Evolutionary conservation across 2,329 filamentous ascomycete species (phyloP).

Genomic region (Pezizomycotina sp.): DNA sequence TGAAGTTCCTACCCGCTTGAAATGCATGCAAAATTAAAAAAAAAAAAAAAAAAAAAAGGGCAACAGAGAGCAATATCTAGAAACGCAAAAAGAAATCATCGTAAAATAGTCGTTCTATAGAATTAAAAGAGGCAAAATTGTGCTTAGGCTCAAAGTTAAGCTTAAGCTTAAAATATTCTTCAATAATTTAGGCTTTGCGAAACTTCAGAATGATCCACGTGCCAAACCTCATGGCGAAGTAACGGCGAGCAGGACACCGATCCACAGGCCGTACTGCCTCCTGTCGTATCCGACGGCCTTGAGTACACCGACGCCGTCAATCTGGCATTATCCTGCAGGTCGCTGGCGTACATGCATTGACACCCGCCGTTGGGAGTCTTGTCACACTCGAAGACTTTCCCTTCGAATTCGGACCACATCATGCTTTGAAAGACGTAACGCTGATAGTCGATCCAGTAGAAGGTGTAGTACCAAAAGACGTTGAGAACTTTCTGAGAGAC

Average conservation of each 20-base stretch:
- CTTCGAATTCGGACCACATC: conserved; percentile 76
- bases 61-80: too few relatives aligned
- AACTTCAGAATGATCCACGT: conserved; percentile 44
- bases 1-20: too few relatives aligned
- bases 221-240: conserved; percentile 55
- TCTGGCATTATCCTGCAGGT: conserved; percentile 47
- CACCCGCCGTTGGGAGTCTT: conserved; percentile 38
- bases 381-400: conserved; percentile 46
- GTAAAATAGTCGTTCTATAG: too few relatives aligned
- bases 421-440: conserved; percentile 76
- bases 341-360: conserved; percentile 54
- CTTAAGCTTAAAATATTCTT: too few relatives aligned
- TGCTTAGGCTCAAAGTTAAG: too few relatives aligned
- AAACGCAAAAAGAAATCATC: too few relatives aligned
- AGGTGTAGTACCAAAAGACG: conserved; percentile 71
- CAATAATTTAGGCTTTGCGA: conserved; percentile 27
- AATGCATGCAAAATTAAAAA: too few relatives aligned
- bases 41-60: too few relatives aligned
- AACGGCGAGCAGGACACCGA: conserved; percentile 63
- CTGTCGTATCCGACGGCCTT: conserved; percentile 51
- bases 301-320: conserved; percentile 54
- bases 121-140: too few relatives aligned
- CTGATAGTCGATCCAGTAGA: conserved; percentile 80
- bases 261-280: conserved; percentile 48
- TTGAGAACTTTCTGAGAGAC: conserved; percentile 58